Conservation (phyloP, 441 rosid species). For the Erodium chrysanthum region DNA sequence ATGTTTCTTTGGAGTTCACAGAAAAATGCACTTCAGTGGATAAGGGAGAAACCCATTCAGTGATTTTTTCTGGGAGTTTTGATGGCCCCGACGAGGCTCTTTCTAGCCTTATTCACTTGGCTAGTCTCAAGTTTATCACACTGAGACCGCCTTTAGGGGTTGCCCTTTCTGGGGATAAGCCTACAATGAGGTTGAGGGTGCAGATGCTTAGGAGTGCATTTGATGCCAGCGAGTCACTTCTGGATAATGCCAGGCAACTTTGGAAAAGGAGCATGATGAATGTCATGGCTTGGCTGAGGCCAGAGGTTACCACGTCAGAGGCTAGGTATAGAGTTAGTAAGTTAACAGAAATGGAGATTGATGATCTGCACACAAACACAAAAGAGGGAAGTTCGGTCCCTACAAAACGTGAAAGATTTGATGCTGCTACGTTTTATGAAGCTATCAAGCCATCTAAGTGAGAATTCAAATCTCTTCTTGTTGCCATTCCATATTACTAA, state of each 20-base stretch:
- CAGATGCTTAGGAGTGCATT: conserved; percentile 65
- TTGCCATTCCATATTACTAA: too few relatives aligned
- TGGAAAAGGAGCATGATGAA: conserved; percentile 89
- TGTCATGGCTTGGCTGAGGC: conserved; percentile 86
- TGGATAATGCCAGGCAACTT: conserved; percentile 52
- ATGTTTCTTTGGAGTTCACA: conserved; percentile 52
- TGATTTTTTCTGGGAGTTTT: conserved; percentile 59
- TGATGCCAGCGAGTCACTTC: conserved; percentile 64
- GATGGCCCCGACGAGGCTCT: conserved; percentile 84
- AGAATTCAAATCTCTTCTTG: conserved; percentile 21
- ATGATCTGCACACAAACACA: conserved; percentile 20
- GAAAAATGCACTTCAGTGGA: conserved; percentile 27
- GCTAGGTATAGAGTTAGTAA: conserved; percentile 45
- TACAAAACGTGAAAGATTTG: conserved; percentile 44
- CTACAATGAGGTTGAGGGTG: conserved; percentile 60
- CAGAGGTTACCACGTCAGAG: conserved; percentile 80
- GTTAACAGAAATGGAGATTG: conserved; percentile 25
- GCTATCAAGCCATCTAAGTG: conserved; percentile 92
- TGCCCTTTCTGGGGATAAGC: conserved; percentile 28
- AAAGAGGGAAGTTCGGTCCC: conserved; percentile 28
- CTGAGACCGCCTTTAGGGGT: conserved; percentile 46
- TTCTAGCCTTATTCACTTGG: conserved; percentile 71
- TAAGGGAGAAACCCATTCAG: conserved; percentile 29
- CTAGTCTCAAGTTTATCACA: conserved; percentile 51
- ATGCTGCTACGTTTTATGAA: conserved; percentile 80